Evolutionary conservation across 140 eudicot genomes (phyloP).

Genomic region (Anethum foeniculum): DNA sequence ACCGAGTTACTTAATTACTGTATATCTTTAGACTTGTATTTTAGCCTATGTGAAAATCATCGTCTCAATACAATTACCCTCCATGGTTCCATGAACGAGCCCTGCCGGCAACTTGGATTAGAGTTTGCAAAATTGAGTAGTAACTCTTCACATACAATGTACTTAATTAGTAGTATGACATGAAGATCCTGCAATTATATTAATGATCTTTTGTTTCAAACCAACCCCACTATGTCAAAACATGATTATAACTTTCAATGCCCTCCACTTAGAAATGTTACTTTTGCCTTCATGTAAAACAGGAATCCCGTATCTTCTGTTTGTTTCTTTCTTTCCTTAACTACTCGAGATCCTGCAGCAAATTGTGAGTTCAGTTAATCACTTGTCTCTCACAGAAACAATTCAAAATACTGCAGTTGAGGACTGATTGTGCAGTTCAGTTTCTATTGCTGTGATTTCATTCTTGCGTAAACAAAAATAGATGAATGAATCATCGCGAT

Average conservation of each 20-base stretch:
- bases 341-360: not conserved
- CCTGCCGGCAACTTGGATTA: not conserved
- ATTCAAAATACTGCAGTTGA: not conserved
- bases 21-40: too few relatives aligned
- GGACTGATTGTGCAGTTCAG: not conserved
- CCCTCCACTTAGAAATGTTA: constrained; percentile 4
- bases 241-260: not conserved
- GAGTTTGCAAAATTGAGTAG: constrained; percentile 3
- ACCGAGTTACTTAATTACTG: too few relatives aligned
- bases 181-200: not conserved
- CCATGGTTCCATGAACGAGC: not conserved
- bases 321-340: not conserved
- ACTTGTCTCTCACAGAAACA: not conserved
- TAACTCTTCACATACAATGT: constrained; percentile 10
- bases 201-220: not conserved
- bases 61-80: not conserved
- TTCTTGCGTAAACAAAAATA: too few relatives aligned
- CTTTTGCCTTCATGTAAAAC: not conserved
- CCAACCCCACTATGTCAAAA: not conserved
- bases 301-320: not conserved
- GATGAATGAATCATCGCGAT: too few relatives aligned
- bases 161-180: not conserved
- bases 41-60: not conserved
- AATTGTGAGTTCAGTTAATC: not conserved
- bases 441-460: too few relatives aligned